These are phyloP conservation scores for Vaucheria bursata DNA, from an alignment of 352 stramenopile genomes.

Conservation along the genomic window DNA sequence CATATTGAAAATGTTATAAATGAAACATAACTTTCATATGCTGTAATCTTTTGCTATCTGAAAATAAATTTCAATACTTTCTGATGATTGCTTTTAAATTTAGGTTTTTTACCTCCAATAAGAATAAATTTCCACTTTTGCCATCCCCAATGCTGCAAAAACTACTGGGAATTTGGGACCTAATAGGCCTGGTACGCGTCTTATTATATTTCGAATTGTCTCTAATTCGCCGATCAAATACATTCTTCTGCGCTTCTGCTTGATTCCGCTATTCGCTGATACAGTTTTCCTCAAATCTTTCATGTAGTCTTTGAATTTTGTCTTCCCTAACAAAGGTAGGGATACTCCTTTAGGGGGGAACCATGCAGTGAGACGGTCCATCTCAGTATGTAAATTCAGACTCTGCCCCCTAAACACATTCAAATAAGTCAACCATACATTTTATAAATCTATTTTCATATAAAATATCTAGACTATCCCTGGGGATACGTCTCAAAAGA, in stretches of 20 bases:
- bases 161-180: conserved; percentile 13
- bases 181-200: not conserved
- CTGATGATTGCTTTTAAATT: not conserved
- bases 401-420: not conserved
- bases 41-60: not conserved
- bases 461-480: too few species aligned
- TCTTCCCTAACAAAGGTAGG: not conserved
- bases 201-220: not conserved
- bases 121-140: not conserved
- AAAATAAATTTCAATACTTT: not conserved
- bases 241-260: not conserved
- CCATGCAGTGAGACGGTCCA: not conserved
- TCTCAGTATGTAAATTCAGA: not conserved
- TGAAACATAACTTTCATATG: not conserved
- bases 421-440: too few species aligned
- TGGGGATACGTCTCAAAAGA: too few species aligned
- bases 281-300: conserved; percentile 9
- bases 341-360: not conserved
- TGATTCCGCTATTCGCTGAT: not conserved
- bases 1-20: not conserved
- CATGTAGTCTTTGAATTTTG: conserved; percentile 10
- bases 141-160: not conserved
- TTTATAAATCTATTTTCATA: too few species aligned
- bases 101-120: conserved; percentile 5
- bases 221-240: conserved; percentile 1